Percentiles rank a stretch among this genome's conserved stretches.
These are phyloP conservation scores for Hypoxylon sp. DNA, from an alignment of 2,329 filamentous ascomycete genomes.

Conservation along the genomic window DNA sequence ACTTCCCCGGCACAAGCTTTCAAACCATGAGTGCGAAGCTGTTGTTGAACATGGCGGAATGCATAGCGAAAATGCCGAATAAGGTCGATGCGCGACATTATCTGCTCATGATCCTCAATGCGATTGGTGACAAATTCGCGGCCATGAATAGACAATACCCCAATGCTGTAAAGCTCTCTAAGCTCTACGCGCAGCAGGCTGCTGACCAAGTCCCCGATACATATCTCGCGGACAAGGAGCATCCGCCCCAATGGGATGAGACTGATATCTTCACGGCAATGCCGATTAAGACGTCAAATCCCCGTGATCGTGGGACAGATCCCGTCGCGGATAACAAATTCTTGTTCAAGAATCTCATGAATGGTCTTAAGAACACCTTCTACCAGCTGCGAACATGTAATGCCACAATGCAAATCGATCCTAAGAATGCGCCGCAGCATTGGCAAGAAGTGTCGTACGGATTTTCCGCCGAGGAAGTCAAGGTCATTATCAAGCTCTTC, in stretches of 20 bases:
- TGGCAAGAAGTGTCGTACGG: conserved; percentile 97
- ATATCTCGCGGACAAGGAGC: conserved; percentile 85
- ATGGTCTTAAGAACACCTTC: conserved; percentile 95
- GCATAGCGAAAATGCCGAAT: conserved; percentile 92
- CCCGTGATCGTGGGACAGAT: conserved; percentile 88
- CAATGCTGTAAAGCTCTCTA: conserved; percentile 94
- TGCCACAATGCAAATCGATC: conserved; percentile 78
- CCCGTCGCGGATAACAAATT: conserved; percentile 98
- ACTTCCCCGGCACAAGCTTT: conserved; percentile 97
- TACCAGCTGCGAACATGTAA: conserved; percentile 95
- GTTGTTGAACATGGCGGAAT: conserved; percentile 97
- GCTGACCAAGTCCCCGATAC: conserved; percentile 76
- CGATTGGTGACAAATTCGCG: conserved; percentile 97
- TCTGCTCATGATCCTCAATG: conserved; percentile 96
- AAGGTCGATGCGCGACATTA: conserved; percentile 96
- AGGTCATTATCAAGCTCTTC: conserved; percentile 97
- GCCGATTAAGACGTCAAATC: conserved; percentile 95
- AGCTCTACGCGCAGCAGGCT: conserved; percentile 79
- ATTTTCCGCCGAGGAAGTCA: conserved; percentile 96
- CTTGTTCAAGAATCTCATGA: conserved; percentile 95
- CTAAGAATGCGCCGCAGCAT: conserved; percentile 83
- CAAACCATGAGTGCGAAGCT: conserved; percentile 99
- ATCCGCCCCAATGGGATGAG: conserved; percentile 94
- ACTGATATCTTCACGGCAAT: conserved; percentile 97
- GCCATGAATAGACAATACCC: conserved; percentile 97